A percentile compares a stretch with the other conserved stretches of the same genome.
Conservation (phyloP, 2,329 filamentous ascomycete species). For the Sordariomycetes sp. region DNA sequence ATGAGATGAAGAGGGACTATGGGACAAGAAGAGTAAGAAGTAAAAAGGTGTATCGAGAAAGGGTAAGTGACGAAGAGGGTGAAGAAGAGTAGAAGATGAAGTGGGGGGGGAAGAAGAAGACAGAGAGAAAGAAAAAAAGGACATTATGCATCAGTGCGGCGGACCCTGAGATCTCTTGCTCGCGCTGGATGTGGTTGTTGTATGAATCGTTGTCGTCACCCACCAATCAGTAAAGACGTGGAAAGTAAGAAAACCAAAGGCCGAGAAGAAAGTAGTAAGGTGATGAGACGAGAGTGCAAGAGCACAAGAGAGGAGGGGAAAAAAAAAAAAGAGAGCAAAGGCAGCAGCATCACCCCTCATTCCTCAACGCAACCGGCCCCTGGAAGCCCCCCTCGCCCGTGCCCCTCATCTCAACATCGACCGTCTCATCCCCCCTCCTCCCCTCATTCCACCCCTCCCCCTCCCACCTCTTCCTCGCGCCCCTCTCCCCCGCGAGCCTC, state of each 20-base stretch:
- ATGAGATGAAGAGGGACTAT: not conserved
- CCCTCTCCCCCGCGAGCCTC: constrained; percentile 46
- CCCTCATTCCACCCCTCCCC: too few species aligned
- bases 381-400: constrained; percentile 32
- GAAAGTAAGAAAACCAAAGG: too few species aligned
- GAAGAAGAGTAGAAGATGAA: not conserved
- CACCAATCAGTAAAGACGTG: too few species aligned
- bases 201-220: too few species aligned
- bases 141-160: not conserved
- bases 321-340: not conserved
- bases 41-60: too few species aligned
- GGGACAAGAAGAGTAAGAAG: not conserved
- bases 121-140: not conserved
- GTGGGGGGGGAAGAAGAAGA: not conserved
- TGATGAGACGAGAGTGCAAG: not conserved
- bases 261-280: not conserved
- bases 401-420: constrained; percentile 64
- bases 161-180: too few species aligned
- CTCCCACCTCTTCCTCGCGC: too few species aligned
- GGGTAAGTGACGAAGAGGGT: too few species aligned
- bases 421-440: constrained; percentile 24
- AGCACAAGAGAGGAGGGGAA: not conserved
- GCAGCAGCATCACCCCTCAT: not conserved
- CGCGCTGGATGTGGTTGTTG: too few species aligned
- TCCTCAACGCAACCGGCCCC: constrained; percentile 34